Percentiles rank a stretch among this genome's conserved stretches.
Evolutionary conservation across 768 basidiomycete species (phyloP).

Genomic region (Rhizopogon roseolus): DNA sequence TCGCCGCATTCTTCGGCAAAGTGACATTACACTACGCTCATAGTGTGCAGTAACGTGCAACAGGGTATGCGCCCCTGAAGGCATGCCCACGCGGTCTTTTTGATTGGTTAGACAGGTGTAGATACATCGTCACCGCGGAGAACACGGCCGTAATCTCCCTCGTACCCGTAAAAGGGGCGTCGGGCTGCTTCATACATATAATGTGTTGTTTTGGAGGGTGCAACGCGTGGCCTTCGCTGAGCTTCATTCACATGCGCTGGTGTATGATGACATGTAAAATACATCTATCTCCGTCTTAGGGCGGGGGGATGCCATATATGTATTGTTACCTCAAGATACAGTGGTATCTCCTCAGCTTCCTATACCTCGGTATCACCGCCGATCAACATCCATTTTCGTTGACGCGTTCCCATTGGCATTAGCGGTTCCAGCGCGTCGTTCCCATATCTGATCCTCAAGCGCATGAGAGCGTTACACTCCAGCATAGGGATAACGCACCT

Average conservation of each 20-base stretch:
- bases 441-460: constrained; percentile 49
- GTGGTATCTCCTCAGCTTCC: constrained; percentile 23
- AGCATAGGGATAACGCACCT: constrained; percentile 45
- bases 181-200: neutral
- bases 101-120: neutral
- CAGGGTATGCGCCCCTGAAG: constrained; percentile 1
- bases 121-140: neutral
- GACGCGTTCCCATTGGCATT: constrained; percentile 11
- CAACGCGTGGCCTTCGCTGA: constrained; percentile 1
- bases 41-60: neutral
- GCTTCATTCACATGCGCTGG: constrained; percentile 1
- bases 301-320: neutral
- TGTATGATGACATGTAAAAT: neutral
- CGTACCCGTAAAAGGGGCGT: neutral
- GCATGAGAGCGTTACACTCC: constrained; percentile 9
- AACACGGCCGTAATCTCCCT: neutral
- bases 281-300: neutral
- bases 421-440: constrained; percentile 36
- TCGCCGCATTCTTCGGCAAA: neutral
- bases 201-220: neutral
- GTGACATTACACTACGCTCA: neutral
- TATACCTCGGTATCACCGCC: constrained; percentile 8
- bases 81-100: neutral
- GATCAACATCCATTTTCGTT: constrained; percentile 29
- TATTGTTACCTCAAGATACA: constrained; percentile 6